Percentiles rank a stretch among this genome's conserved stretches.
Conservation (phyloP, 306 rosid genomes). For the Inga leiocalycina region DNA sequence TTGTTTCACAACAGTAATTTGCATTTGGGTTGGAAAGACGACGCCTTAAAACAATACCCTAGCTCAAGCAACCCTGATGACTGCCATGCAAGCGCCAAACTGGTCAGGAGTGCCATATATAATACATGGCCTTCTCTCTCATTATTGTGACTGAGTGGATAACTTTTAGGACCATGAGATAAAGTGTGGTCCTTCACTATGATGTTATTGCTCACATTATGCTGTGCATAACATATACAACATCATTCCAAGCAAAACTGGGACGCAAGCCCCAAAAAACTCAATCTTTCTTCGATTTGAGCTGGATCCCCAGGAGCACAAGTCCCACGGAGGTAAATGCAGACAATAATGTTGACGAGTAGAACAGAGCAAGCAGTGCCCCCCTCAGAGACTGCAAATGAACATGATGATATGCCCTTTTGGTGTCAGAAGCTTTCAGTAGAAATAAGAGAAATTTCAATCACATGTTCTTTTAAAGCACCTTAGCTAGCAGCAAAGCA, state of each 20-base stretch:
- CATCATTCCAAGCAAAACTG: slow-evolving; percentile 36
- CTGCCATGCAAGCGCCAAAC: not conserved
- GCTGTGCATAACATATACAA: slow-evolving; percentile 22
- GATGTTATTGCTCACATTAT: not conserved
- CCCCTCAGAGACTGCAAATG: slow-evolving; percentile 75
- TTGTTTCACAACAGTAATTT: not conserved
- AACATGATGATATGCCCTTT: slow-evolving; percentile 19
- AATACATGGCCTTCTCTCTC: too few species aligned
- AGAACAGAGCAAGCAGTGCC: slow-evolving; percentile 72
- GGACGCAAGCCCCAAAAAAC: slow-evolving; percentile 16
- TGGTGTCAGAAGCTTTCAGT: slow-evolving; percentile 21
- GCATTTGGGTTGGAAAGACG: not conserved
- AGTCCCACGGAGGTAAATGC: slow-evolving; percentile 66
- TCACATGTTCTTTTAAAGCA: slow-evolving; percentile 37
- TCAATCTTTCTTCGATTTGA: slow-evolving; percentile 64
- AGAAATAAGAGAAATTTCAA: slow-evolving; percentile 11
- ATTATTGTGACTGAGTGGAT: slow-evolving; percentile 17
- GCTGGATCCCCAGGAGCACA: slow-evolving; percentile 74
- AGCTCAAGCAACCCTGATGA: not conserved
- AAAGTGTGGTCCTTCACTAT: not conserved
- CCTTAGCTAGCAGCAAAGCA: slow-evolving; percentile 88
- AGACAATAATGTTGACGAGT: slow-evolving; percentile 67
- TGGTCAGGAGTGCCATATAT: not conserved
- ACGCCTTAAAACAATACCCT: not conserved
- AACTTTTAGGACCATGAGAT: slow-evolving; percentile 19